phyloP scores from a whole-genome alignment of 768 basidiomycete genomes.

The Termitomyces sp. region DNA sequence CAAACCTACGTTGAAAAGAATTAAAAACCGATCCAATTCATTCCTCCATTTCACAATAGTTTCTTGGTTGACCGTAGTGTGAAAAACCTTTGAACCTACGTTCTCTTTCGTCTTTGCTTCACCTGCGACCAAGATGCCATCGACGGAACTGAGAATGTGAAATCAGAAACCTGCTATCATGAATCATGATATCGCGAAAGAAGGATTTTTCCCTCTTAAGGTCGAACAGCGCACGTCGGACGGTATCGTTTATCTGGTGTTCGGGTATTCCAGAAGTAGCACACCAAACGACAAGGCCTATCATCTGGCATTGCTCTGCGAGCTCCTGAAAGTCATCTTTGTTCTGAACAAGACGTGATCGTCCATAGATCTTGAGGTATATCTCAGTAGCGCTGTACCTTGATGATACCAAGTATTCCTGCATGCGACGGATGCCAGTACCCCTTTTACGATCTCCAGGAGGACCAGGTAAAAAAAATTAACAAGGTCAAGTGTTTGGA shows the following conservation, averaged over 20 bases:
- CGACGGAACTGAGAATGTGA: neutral
- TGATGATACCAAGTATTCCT: conserved; percentile 10
- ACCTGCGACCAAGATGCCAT: conserved; percentile 3
- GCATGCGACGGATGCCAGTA: conserved; percentile 3
- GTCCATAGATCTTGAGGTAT: neutral
- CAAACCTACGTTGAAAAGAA: conserved; percentile 13
- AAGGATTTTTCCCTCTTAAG: neutral
- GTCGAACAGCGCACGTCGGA: conserved; percentile 5
- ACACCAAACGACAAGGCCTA: conserved; percentile 12
- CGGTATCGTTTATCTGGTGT: conserved; percentile 1
- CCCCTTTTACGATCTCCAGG: conserved; percentile 2
- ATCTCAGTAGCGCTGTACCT: neutral
- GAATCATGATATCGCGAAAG: neutral
- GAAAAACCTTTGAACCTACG: conserved; percentile 8
- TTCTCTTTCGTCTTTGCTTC: conserved; percentile 5
- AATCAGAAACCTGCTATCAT: neutral
- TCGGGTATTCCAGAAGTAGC: conserved; percentile 7
- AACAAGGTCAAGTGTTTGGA: conserved; percentile 5
- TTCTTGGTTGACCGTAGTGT: conserved; percentile 11
- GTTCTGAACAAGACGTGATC: neutral
- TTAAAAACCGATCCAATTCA: conserved; percentile 7
- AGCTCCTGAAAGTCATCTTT: conserved; percentile 10
- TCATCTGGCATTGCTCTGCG: conserved; percentile 13
- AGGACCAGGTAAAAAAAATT: conserved; percentile 6
- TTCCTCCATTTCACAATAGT: conserved; percentile 8